phyloP scores from a whole-genome alignment of 2,329 filamentous ascomycete species.

The Ophiostoma sp. region DNA sequence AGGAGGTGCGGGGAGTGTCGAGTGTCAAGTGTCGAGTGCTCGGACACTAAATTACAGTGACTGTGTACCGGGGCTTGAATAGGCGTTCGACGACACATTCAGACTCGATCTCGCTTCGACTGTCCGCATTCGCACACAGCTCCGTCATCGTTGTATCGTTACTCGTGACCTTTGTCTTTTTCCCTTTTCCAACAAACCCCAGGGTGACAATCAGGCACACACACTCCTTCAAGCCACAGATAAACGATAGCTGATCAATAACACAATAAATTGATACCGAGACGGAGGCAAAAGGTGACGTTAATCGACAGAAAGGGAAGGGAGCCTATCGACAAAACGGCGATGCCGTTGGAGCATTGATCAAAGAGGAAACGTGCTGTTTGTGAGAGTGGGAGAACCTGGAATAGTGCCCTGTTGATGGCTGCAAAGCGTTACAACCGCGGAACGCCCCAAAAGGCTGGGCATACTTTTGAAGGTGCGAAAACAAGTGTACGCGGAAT shows the following conservation, averaged over 20 bases:
- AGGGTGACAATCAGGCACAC: not conserved
- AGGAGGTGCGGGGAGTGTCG: too few relatives aligned
- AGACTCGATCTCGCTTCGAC: conserved; percentile 6
- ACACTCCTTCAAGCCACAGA: not conserved
- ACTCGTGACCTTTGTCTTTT: not conserved
- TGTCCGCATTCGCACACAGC: conserved; percentile 14
- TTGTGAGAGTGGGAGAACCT: not conserved
- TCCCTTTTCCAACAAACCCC: not conserved
- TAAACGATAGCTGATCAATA: not conserved
- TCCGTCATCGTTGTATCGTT: not conserved
- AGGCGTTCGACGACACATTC: not conserved
- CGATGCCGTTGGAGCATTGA: not conserved
- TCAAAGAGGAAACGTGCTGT: not conserved
- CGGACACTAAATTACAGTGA: not conserved
- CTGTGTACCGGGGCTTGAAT: too few relatives aligned
- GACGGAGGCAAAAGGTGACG: not conserved
- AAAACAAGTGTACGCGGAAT: not conserved
- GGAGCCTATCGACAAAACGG: not conserved
- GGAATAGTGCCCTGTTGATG: not conserved
- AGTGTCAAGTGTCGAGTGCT: too few relatives aligned
- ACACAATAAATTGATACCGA: not conserved
- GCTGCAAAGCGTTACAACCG: not conserved
- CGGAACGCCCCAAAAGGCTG: conserved; percentile 7
- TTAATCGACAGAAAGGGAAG: not conserved
- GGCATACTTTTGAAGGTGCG: not conserved